Base-by-base conservation (phyloP, 2,329 filamentous ascomycete species). In the Leptographium procerum region DNA sequence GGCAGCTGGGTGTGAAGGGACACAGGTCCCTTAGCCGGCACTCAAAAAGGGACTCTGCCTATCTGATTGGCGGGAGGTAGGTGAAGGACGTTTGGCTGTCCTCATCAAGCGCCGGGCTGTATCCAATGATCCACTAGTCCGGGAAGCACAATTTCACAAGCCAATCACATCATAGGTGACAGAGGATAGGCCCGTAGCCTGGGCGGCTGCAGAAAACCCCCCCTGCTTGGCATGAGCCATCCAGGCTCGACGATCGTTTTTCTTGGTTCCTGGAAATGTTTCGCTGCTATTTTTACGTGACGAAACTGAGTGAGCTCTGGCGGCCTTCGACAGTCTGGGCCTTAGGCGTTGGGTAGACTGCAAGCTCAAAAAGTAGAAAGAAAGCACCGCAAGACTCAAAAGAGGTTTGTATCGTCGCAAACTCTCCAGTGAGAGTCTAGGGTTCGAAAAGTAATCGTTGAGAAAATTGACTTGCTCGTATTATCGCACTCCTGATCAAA, bases 101-200 rank as follows among this genome's bases (percentile, higher is more conserved):
- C 11, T 36, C 45, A 19, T 40, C 55, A 50, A 56, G 45, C 55
- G 45, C 55, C 43, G 11, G n/a, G 54, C 16, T 11, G 11, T 33
- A 24, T 28, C 54, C 28, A 31, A 31, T 33, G 28, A 11, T 45
- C 54, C 40, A 31, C 36, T 31, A 14, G 31, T 43, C 16, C 26
- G 52, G 11, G 28, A 48, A 29, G 24, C 54, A 26, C 54, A 48
- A 2, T 14, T 5, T 31, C 19, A 28, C 16, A 4, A 33, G 22
- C 57, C 57, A 58, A 55, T 55, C 50, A 54, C 51, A 31, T n/a
- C 19, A 3, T 9, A 22, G 9, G 31, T 52, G 47, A 57, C 55
- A 31, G 47, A n/a, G 47, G 47, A 7, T 24, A 16, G 16, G 14
- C 19, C 43, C 31, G 7, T 26, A 26, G n/a, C 26, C 48, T 48